Evolutionary conservation across 805 yeast genomes (phyloP).

Genomic region (Lipomyces sp.): DNA sequence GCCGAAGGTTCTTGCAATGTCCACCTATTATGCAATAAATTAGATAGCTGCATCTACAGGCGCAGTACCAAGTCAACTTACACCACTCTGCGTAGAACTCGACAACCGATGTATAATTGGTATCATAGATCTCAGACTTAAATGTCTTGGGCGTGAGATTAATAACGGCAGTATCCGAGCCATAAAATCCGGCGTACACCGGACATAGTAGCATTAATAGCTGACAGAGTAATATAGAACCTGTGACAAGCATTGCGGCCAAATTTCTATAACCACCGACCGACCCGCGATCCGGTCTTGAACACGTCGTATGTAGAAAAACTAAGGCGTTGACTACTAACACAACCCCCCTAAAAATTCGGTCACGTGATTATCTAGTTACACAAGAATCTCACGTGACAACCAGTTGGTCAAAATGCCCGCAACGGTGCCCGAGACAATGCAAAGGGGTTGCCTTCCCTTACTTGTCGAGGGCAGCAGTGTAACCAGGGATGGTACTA

Average conservation of each 20-base stretch:
- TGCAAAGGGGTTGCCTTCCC: no score
- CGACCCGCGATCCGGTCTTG: no score
- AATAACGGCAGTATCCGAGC: slow-evolving; percentile 52
- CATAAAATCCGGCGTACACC: slow-evolving; percentile 46
- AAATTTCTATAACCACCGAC: neutral
- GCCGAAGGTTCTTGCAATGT: slow-evolving; percentile 76
- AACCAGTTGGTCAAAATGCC: no score
- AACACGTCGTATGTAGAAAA: no score
- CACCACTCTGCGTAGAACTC: slow-evolving; percentile 95
- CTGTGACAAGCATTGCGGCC: neutral
- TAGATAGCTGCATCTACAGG: neutral
- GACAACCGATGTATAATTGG: slow-evolving; percentile 82
- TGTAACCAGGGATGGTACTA: no score
- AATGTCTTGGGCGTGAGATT: slow-evolving; percentile 64
- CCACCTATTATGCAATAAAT: slow-evolving; percentile 57
- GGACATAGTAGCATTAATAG: neutral
- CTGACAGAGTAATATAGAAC: neutral
- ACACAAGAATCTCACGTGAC: no score
- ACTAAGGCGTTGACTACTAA: no score
- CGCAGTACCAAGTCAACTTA: slow-evolving; percentile 13
- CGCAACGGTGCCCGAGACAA: no score
- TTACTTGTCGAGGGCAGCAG: no score
- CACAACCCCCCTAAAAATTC: no score
- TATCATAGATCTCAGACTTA: slow-evolving; percentile 63
- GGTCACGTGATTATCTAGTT: no score